Evolutionary conservation across 202 grass and related monocot genomes (phyloP).

Genomic region (Digitaria exilis): DNA sequence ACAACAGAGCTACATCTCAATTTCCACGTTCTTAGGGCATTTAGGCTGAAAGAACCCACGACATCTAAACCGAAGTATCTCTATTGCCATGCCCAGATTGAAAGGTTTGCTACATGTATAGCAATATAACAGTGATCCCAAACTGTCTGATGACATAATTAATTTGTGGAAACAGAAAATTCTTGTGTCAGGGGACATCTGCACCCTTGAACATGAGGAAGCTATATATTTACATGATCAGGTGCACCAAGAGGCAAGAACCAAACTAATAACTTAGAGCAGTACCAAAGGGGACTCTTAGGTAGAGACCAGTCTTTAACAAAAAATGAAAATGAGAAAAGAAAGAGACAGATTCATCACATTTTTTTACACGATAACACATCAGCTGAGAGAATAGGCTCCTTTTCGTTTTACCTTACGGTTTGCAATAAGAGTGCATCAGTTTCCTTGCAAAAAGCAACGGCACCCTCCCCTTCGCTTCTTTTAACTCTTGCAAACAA

Average conservation of each 20-base stretch:
- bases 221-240: neutral
- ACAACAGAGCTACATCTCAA: neutral
- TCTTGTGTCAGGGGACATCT: neutral
- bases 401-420: slow-evolving; percentile 56
- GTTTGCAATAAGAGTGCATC: slow-evolving; percentile 39
- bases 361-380: slow-evolving; percentile 23
- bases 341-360: slow-evolving; percentile 6
- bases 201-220: neutral
- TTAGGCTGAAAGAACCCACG: too few species aligned
- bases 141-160: neutral
- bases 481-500: slow-evolving; percentile 90
- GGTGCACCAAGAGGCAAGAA: neutral
- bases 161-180: neutral
- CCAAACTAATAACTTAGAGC: slow-evolving; percentile 2
- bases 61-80: too few species aligned
- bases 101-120: neutral
- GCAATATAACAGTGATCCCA: neutral
- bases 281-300: neutral
- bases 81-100: too few species aligned
- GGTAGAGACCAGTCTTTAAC: neutral
- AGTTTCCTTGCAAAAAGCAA: slow-evolving; percentile 47
- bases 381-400: slow-evolving; percentile 30
- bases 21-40: neutral
- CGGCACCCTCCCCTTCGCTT: slow-evolving; percentile 52
- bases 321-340: neutral